These are phyloP conservation scores for Auriscalpium microsporum DNA, from an alignment of 768 basidiomycete genomes.

Conservation along the genomic window DNA sequence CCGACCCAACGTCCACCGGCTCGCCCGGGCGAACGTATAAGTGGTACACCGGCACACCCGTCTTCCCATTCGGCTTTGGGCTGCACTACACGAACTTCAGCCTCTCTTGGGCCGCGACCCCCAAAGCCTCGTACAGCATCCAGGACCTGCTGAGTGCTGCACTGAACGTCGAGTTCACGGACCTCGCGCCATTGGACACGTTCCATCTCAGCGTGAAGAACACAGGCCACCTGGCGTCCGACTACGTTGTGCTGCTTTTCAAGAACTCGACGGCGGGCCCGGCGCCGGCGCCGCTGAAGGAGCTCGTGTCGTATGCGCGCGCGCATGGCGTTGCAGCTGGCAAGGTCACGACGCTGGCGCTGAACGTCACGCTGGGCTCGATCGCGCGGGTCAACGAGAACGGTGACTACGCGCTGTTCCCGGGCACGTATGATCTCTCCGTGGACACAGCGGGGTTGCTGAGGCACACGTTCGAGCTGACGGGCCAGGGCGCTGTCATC, in stretches of 20 bases:
- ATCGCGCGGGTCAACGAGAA: conserved; percentile 39
- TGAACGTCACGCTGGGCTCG: conserved; percentile 39
- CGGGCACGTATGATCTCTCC: conserved; percentile 34
- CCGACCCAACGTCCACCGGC: conserved; percentile 31
- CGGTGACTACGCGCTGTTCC: conserved; percentile 38
- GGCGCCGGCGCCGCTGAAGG: conserved; percentile 42
- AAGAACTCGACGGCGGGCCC: conserved; percentile 40
- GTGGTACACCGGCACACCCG: conserved; percentile 45
- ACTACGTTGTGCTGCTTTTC: conserved; percentile 50
- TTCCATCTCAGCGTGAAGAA: conserved; percentile 43
- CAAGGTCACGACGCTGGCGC: conserved; percentile 22
- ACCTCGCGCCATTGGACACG: conserved; percentile 40
- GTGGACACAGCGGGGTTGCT: conserved; percentile 31
- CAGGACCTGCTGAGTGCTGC: conserved; percentile 25
- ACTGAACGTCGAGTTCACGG: conserved; percentile 21
- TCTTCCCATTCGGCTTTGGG: conserved; percentile 46
- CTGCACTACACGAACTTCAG: conserved; percentile 46
- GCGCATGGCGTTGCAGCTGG: conserved; percentile 25
- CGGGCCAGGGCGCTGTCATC: conserved; percentile 33
- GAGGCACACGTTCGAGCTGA: conserved; percentile 34
- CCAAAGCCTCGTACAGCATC: conserved; percentile 32
- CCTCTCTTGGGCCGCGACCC: conserved; percentile 30
- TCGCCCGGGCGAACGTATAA: conserved; percentile 52
- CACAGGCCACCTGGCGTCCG: conserved; percentile 40
- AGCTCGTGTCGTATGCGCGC: conserved; percentile 42